phyloP scores from a whole-genome alignment of 1,284 basidiomycete species.

The Trichosporon sp. region DNA sequence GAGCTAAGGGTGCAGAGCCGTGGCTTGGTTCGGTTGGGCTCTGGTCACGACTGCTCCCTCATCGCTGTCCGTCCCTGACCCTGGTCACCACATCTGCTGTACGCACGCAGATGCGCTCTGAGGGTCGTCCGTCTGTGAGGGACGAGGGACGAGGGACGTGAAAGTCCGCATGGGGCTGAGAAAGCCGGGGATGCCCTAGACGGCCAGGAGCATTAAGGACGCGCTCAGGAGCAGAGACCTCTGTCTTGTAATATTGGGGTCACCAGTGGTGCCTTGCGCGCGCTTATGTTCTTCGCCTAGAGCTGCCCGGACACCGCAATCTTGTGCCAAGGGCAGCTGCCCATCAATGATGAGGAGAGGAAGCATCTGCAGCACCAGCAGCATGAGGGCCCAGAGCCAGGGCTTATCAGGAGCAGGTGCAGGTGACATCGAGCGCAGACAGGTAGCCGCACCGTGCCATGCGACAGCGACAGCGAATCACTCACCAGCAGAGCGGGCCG shows the following conservation, averaged over 20 bases:
- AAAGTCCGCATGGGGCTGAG: not conserved
- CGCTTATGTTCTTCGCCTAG: not conserved
- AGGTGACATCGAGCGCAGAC: not conserved
- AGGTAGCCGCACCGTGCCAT: not conserved
- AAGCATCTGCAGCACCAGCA: not conserved
- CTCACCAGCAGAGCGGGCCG: not conserved
- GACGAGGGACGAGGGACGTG: too few species aligned
- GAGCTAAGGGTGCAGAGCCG: not conserved
- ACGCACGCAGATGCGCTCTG: not conserved
- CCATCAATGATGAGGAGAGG: not conserved
- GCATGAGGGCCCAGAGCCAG: not conserved
- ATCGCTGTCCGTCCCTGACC: not conserved
- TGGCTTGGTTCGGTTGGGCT: not conserved
- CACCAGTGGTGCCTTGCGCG: not conserved
- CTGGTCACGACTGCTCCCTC: not conserved
- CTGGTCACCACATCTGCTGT: not conserved
- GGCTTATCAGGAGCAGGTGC: too few species aligned
- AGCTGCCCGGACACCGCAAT: not conserved
- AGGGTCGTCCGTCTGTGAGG: too few species aligned
- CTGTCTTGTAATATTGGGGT: not conserved
- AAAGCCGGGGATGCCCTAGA: not conserved
- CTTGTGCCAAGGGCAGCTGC: not conserved
- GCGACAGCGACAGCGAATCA: not conserved
- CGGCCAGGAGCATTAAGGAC: constrained; percentile 1
- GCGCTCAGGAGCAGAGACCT: not conserved